Base-by-base conservation (phyloP, 805 yeast genomes). In the Hanseniaspora occidentalis region DNA sequence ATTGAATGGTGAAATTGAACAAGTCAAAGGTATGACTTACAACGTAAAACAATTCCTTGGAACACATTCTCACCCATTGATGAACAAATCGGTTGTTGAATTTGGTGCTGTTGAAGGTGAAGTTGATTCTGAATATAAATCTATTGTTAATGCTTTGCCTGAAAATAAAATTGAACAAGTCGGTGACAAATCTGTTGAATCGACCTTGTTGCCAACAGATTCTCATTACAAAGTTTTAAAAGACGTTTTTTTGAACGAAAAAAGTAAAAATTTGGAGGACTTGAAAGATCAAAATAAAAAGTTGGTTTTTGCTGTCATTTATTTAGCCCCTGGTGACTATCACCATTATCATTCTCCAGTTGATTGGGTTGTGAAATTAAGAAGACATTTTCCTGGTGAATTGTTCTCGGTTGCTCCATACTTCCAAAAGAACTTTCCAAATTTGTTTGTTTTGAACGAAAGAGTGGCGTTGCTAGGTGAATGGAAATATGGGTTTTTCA, bases 261-360 rank as follows among this genome's bases (percentile, higher is more conserved):
- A 42, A 17, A 21, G 22, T n/a, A 21, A 22, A 22, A 36, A 25
- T n/a, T 21, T 40, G 11, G 26, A 38, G 18, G 35, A 44, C 18
- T 39, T 40, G n/a, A 36, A 37, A 5, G 20, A 31, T 1, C 38
- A 58, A 18, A 70, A 72, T 33, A 81, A 76, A 40, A 73, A 76
- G 49, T 65, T 92, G 42, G 89, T 70, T 53, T 92, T 80, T 59
- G 80, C 95, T 1, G 99, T 92, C 16, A 84, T 92, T 16, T 92
- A 92, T 57, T 68, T 92, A 40, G 96, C 97, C 0, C 99, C 99
- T 0, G 99, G 99, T 31, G 98, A 92, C 58, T 92, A 92, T 61
- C 99, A 92, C 61, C 79, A 94, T 46, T 92, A 80, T 64, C 99
- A 92, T 58, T 84, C 97, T 9, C 98, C 99, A 2, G 74, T 85